Evolutionary conservation across 1,284 basidiomycete species (phyloP), one percentile per base, ranked within the genome.

Genomic region (Athelia psychrophila): DNA sequence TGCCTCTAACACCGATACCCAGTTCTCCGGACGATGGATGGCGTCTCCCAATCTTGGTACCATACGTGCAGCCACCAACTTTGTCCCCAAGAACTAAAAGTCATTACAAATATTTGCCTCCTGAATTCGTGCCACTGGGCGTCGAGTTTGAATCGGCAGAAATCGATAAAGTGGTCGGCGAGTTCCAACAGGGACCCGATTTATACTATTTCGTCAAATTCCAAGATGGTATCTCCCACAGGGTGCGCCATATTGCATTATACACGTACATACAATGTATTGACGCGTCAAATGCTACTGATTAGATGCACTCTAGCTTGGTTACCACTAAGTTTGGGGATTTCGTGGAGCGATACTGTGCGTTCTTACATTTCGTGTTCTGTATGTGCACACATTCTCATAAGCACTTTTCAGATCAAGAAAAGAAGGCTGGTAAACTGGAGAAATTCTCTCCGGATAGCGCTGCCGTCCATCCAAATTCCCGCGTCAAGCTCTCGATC

Each of bases 161-260:
- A 38, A 60, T 80, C 6, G 75, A 80, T 54, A 71, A 78, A 54
- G 68, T 90, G 22, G 73, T 87, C 52, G 86, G 85, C 12, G 83
- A 87, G 60, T 77, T 78, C 56, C 52, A 58, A 4, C 65, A 76
- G 2, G 66, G 63, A 3, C 58, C 58, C 19, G 62, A 63, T 20
- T 63, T 71, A 16, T 85, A 75, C 63, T 88, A 84, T 63, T 90
- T 77, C 67, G 86, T 79, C 44, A 76, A 79, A 40, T 78, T 75
- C 56, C 64, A 69, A 47, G 76, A 76, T 40, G 84, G 81, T n/a
- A 75, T 82, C 23, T 74, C 78, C n/a, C 75, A 79, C 57, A 83
- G 76, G 69, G 88, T 88, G 57, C 45, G 67, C 60, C 27, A 30
- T 47, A 61, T 9, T 20, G 35, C 16, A 24, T 35, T 38, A 54